These are phyloP conservation scores for Penicillium italicum DNA, from an alignment of 2,329 filamentous ascomycete species.

Conservation along the genomic window DNA sequence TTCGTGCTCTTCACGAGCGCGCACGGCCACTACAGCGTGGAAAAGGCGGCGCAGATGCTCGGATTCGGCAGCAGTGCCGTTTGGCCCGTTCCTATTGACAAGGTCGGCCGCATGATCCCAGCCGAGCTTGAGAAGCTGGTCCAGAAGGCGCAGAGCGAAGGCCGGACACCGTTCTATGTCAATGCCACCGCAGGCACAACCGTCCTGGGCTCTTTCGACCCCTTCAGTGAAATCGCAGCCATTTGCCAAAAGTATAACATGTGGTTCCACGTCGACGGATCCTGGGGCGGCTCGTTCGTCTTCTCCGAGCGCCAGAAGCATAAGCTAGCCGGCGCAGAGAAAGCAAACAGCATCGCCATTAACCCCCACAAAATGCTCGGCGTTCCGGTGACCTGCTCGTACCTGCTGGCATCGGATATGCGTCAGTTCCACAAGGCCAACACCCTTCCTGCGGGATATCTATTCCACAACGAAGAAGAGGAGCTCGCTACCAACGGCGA, in stretches of 20 bases:
- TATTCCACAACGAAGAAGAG: constrained; percentile 63
- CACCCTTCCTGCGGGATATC: constrained; percentile 79
- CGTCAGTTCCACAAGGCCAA: constrained; percentile 76
- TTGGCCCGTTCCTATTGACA: constrained; percentile 70
- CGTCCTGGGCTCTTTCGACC: constrained; percentile 84
- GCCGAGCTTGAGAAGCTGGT: constrained; percentile 62
- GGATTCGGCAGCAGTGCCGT: constrained; percentile 76
- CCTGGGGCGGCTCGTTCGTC: constrained; percentile 81
- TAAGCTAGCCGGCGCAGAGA: constrained; percentile 66
- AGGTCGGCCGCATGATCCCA: constrained; percentile 66
- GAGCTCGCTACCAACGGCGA: constrained; percentile 32
- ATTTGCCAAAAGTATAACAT: constrained; percentile 69
- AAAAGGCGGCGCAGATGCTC: constrained; percentile 89
- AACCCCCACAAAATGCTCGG: constrained; percentile 99
- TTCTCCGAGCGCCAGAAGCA: constrained; percentile 64
- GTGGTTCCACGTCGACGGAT: constrained; percentile 92
- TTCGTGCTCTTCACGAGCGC: constrained; percentile 85
- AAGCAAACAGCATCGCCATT: constrained; percentile 77
- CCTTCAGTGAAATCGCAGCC: constrained; percentile 64
- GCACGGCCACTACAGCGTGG: constrained; percentile 91
- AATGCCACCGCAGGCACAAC: constrained; percentile 95
- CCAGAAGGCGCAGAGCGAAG: constrained; percentile 57
- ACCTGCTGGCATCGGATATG: constrained; percentile 75
- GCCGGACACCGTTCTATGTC: constrained; percentile 85
- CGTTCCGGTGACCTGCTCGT: constrained; percentile 84